phyloP scores from a whole-genome alignment of 371 early-diverging fungal species.

The Cokeromyces recurvatus region DNA sequence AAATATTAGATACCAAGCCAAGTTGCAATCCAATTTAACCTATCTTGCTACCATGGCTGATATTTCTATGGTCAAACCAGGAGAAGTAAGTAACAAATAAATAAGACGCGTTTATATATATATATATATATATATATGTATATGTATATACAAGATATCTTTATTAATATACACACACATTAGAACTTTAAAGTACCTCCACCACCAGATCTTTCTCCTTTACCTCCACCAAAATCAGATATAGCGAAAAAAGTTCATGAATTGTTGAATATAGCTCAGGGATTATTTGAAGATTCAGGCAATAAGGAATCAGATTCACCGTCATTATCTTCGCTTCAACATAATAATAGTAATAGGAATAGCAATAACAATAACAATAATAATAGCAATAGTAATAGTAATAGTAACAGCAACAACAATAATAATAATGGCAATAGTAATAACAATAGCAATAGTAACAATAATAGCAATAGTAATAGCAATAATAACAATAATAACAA shows the following conservation, averaged over 20 bases:
- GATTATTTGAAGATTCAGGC: slow-evolving; percentile 13
- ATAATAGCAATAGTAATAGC: background rate
- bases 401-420: no score
- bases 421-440: no score
- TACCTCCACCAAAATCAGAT: slow-evolving; percentile 31
- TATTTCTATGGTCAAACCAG: slow-evolving; percentile 46
- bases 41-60: slow-evolving; percentile 58
- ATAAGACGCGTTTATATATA: background rate
- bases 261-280: slow-evolving; percentile 24
- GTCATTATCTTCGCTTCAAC: no score
- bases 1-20: slow-evolving; percentile 47
- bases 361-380: background rate
- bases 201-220: slow-evolving; percentile 36
- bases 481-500: background rate
- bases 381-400: background rate
- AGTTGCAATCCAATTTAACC: slow-evolving; percentile 49
- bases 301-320: no score
- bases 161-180: background rate
- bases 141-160: background rate
- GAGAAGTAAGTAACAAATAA: slow-evolving; percentile 27
- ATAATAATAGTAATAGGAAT: no score
- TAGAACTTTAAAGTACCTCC: slow-evolving; percentile 29
- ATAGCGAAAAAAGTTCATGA: slow-evolving; percentile 30
- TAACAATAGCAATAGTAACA: background rate
- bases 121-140: background rate